Evolutionary conservation across 805 yeast species (phyloP).

Genomic region (Yarrowia bubula): DNA sequence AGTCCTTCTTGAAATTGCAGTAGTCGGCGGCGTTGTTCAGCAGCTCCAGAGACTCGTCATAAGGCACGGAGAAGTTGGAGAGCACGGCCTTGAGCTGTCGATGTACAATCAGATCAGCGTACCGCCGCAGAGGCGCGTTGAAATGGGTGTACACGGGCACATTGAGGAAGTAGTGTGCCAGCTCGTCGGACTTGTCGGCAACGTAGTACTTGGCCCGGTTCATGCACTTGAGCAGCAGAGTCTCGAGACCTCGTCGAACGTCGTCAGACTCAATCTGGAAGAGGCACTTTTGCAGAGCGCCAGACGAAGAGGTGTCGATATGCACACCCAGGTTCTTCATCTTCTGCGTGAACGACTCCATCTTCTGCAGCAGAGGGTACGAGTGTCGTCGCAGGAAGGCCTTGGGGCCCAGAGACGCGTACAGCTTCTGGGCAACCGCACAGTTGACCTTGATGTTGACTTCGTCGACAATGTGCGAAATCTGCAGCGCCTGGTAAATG

Average conservation of each 20-base stretch:
- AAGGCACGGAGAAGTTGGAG: slow-evolving; percentile 33
- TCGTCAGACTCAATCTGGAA: slow-evolving; percentile 59
- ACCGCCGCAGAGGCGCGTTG: slow-evolving; percentile 87
- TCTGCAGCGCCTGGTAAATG: slow-evolving; percentile 51
- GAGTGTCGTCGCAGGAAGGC: slow-evolving; percentile 86
- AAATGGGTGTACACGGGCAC: slow-evolving; percentile 88
- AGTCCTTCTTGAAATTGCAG: slow-evolving; percentile 92
- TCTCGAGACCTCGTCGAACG: slow-evolving; percentile 71
- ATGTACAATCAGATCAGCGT: slow-evolving; percentile 89
- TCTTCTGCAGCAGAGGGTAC: slow-evolving; percentile 74
- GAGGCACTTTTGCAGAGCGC: slow-evolving; percentile 69
- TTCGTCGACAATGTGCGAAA: slow-evolving; percentile 46
- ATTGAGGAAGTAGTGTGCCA: slow-evolving; percentile 77
- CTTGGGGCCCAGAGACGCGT: slow-evolving; percentile 71
- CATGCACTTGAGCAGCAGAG: slow-evolving; percentile 76
- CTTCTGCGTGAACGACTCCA: slow-evolving; percentile 74
- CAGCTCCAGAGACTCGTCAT: slow-evolving; percentile 47
- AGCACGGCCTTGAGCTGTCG: slow-evolving; percentile 78
- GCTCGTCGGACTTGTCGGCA: slow-evolving; percentile 80
- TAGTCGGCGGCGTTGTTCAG: slow-evolving; percentile 83
- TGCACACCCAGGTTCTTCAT: slow-evolving; percentile 52
- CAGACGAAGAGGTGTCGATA: slow-evolving; percentile 71
- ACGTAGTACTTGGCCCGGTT: slow-evolving; percentile 81
- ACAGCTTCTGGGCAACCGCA: slow-evolving; percentile 78
- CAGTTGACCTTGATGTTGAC: slow-evolving; percentile 75